These are phyloP conservation scores for Parietichytrium sp. DNA, from an alignment of 108 stramenopile genomes.

Conservation along the genomic window DNA sequence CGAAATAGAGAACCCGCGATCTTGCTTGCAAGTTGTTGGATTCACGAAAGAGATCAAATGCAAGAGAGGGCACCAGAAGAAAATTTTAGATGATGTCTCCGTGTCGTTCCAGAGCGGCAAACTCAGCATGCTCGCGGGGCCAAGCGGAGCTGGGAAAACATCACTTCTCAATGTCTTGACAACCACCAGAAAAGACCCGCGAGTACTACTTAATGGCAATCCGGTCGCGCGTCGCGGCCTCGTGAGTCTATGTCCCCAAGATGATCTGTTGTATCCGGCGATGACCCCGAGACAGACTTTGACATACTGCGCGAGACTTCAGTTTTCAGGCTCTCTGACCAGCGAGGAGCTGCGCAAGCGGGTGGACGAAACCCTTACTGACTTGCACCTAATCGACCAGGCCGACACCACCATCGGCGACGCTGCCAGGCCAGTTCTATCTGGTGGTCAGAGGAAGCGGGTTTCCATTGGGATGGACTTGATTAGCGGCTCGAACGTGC, in stretches of 20 bases:
- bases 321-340: background rate
- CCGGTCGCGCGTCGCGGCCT: background rate
- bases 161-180: conserved; percentile 36
- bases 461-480: conserved; percentile 45
- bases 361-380: background rate
- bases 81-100: conserved; percentile 21
- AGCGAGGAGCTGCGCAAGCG: background rate
- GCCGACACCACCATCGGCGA: conserved; percentile 31
- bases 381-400: background rate
- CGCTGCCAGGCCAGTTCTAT: conserved; percentile 10
- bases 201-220: background rate
- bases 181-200: background rate
- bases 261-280: conserved; percentile 51
- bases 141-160: conserved; percentile 45
- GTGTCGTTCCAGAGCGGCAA: conserved; percentile 12
- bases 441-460: conserved; percentile 49
- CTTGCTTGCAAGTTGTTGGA: no score
- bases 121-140: conserved; percentile 39
- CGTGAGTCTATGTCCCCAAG: conserved; percentile 52
- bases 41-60: background rate
- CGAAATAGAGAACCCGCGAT: no score
- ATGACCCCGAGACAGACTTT: conserved; percentile 49
- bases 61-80: background rate
- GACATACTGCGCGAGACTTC: conserved; percentile 41
- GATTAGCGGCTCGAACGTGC: background rate